phyloP scores from a whole-genome alignment of 495 filamentous ascomycete species.

The Penicillium coprophilum region DNA sequence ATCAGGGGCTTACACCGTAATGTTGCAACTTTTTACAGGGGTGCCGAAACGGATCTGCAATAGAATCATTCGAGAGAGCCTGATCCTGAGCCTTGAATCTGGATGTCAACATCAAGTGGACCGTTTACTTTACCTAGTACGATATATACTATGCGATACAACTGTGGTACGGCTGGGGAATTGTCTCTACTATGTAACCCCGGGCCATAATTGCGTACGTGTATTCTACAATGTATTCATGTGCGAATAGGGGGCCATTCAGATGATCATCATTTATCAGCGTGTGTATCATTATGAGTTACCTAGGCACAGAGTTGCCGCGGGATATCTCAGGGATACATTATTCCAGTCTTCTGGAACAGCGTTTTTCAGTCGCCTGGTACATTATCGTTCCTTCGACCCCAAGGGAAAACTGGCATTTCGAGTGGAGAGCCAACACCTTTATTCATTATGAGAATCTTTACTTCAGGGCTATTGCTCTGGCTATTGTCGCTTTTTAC shows the following conservation, averaged over 20 bases:
- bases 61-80: background rate
- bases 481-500: constrained; percentile 4
- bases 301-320: background rate
- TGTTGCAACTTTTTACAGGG: background rate
- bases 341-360: background rate
- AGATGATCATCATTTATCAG: constrained; percentile 17
- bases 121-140: background rate
- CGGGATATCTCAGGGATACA: background rate
- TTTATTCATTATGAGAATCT: constrained; percentile 17
- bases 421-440: background rate
- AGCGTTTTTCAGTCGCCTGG: background rate
- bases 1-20: background rate
- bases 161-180: background rate
- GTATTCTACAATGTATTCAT: background rate
- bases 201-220: background rate
- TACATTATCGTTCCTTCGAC: background rate
- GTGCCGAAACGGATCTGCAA: background rate
- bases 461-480: constrained; percentile 9
- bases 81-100: background rate
- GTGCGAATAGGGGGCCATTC: constrained; percentile 13
- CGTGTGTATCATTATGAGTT: background rate
- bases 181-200: background rate
- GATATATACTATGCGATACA: background rate
- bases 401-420: background rate
- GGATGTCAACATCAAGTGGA: background rate